Evolutionary conservation across 2,329 filamentous ascomycete species (phyloP), one percentile per base, ranked within the genome.

Genomic region (Scedosporium dehoogii): DNA sequence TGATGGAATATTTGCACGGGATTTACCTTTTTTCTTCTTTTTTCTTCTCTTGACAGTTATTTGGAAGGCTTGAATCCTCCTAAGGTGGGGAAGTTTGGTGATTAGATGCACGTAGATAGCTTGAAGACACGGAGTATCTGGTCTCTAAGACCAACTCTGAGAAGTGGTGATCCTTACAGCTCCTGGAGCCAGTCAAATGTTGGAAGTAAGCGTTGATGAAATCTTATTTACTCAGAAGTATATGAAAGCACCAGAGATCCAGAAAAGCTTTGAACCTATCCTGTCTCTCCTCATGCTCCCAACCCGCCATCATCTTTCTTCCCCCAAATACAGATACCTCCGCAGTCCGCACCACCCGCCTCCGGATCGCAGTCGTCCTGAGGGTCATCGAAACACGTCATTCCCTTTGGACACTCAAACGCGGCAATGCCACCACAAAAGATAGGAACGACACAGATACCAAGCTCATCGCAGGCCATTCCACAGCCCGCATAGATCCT

Each of bases 391-490:
- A 6, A 56, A 27, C 60, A 62, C 25, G 16, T 16, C 27, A 10
- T 16, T 5, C 60, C 60, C 12, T 62, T 51, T 4, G 27, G 48
- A 29, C 60, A 62, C 6, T 4, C 5, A 18, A 62, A 46, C 27
- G 46, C 60, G 10, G 48, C 48, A 38, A 62, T 21, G 18, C 48
- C 48, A 25, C 48, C 60, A 21, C 60, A 62, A n/a, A 51, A 53
- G 27, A 38, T n/a, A 18, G 38, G 29, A 14, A 21, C 25, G 1
- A 72, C 64, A 51, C 71, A 75, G 29, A 75, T 74, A 2, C 73
- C 73, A 0, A 70, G 71, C 6, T n/a, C 59, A 53, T 74, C 73
- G 62, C 73, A 75, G 3, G 73, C 70, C 68, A 73, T 64, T 9
- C 73, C 73, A 48, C 73, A 75, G 25, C 64, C 29, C 65, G 66